Base-by-base conservation (phyloP, 257 asterid genomes). In the Craterostigma plantagineum region DNA sequence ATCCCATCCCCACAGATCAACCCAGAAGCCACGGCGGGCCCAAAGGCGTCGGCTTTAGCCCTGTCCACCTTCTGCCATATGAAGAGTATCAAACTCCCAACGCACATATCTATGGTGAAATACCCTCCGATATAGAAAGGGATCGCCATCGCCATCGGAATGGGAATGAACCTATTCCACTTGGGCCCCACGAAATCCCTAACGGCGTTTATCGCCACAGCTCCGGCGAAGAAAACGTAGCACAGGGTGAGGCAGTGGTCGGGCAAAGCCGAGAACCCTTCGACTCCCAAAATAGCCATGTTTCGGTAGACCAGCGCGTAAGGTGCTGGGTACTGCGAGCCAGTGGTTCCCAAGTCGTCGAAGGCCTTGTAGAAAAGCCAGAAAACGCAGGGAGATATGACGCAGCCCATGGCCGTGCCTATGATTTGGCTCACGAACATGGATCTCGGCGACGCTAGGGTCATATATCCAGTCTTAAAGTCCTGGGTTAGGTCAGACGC, bases 61-160 rank as follows among this genome's bases (percentile, higher is more conserved):
- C 67, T 71, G 43, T 83, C 69, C 11, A 66, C 16, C 73, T 34
- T 76, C 70, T 61, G 52, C 92, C 91, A 79, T 12, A 79, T 33
- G 46, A 73, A 79, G 44, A 83, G 63, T 48, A 83, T 83, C 68
- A 79, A 65, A 54, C 91, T 79, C 33, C 95, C 95, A 2, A 83
- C 55, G 14, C 91, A 83, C 95, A 79, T 82, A 43, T 83, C 93
- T 37, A 79, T 79, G 0, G 95, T 48, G 49, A 83, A 83, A 51
- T 79, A 83, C 2, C 55, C 63, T 18, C 95, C 95, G 30, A 83
- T 68, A 47, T 79, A 83, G 59, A 79, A 83, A 14, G 95, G 95
- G 39, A 83, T 83, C 0, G 95, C 93, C 95, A 83, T 83, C 5
- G 95, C 95, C 95, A 83, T 83, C 7, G 95, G 95, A 48, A 79